Evolutionary conservation across 139 green algal species (phyloP), one percentile per base, ranked within the genome.

Genomic region (Raphidocelis subcapitata): DNA sequence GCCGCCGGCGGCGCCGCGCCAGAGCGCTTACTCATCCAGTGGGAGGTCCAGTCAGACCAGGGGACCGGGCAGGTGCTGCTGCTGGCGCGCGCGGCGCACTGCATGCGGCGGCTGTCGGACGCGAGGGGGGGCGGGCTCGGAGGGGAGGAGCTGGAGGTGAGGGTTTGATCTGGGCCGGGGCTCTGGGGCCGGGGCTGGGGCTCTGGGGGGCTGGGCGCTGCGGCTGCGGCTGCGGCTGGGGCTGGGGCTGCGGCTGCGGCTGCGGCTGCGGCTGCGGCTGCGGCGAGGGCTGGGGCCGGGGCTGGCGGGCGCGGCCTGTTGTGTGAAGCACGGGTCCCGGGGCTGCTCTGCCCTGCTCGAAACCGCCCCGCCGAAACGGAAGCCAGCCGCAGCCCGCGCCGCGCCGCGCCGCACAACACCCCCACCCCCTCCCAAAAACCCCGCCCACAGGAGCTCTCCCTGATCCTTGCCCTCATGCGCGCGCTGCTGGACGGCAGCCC

Each of bases 61-160:
- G 73, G 67, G n/a, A 73, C 41, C 1, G 79, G 82, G 18, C 85
- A 85, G 71, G 75, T 85, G 65, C 65, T 89, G 72, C 69, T 92
- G 79, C 82, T 92, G 62, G 82, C 72, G 41, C 70, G 83, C 28
- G 67, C 82, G 15, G 73, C 77, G 63, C 73, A 84, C 72, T 69
- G 74, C 72, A 62, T 85, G 57, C 51, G 63, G 16, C 41, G 61
- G n/a, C 57, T 84, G 72, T 61, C 78, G 49, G 66, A 24, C 20
- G 55, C 62, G 0, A 55, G 56, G 14, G 71, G 62, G 2, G 37
- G 71, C 26, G 55, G 62, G 20, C 74, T 75, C 21, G 37, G n/a
- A 16, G 41, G 55, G 24, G 41, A 74, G 4, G 62, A n/a, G n/a
- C n/a, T n/a, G 62, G 20, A 70, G 73, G 46, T 65, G 75, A 32